Evolutionary conservation across 306 rosid species (phyloP), one percentile per base, ranked within the genome.

Genomic region (Vicia faba): DNA sequence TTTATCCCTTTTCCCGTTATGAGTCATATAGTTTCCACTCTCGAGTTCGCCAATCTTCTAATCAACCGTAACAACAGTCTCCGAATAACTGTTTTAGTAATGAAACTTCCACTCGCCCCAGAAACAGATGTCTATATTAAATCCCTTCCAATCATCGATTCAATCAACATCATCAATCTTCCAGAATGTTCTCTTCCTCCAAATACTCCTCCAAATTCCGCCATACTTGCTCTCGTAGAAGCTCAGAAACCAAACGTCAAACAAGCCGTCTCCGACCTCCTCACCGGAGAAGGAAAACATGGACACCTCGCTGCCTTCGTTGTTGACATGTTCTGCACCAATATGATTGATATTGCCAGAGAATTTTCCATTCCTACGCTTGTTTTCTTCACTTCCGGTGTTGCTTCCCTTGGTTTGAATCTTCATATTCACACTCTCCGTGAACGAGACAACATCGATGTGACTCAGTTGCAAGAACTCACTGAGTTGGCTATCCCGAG

Each of bases 291-390:
- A 48, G 25, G 12, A 51, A 2, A 20, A 51, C 2, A 20, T 0
- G 29, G 58, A 19, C 6, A 1, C 14, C 31, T 19, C 3, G 80
- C 79, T 2, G 84, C 87, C 2, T 78, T 88, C 9, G 78, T 88
- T 9, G 16, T 88, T 0, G 91, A 88, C 81, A 78, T 86, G 89
- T 71, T 84, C 61, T 88, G 80, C 56, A 68, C 85, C 0, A 2
- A 65, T 14, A 70, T 83, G 81, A 73, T 67, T 1, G 88, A 88
- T 11, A 78, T 82, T 0, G 91, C 89, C 16, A 66, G 75, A 5
- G 78, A 86, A 9, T 69, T 88, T 9, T 55, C 60, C 3, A 66
- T 80, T 26, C 89, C 86, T 25, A 28, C 76, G 0, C 75, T 82
- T 2, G 41, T 88, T 23, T 88, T 75, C 8, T 86, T 8, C 79